Percentiles rank a stretch among this genome's conserved stretches.
Evolutionary conservation across 2,329 filamentous ascomycete species (phyloP).

Genomic region (Hypoxylon sp.): DNA sequence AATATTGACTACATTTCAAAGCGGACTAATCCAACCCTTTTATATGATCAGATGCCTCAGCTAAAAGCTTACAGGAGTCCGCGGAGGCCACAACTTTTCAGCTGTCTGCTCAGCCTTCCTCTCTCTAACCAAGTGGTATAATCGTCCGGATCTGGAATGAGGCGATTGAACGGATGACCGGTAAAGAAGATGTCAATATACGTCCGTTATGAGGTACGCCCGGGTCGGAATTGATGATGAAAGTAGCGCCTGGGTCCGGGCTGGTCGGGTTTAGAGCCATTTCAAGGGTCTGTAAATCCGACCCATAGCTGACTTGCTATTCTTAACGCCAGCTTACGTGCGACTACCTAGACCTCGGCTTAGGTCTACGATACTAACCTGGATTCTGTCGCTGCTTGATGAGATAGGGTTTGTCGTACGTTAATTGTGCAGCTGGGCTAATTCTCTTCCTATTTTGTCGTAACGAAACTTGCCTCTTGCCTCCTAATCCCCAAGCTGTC

Average conservation of each 20-base stretch:
- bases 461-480: too few relatives aligned
- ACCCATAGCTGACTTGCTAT: not conserved
- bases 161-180: not conserved
- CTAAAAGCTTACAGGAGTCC: not conserved
- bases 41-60: not conserved
- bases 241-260: not conserved
- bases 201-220: not conserved
- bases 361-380: not conserved
- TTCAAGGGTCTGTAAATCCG: constrained; percentile 21
- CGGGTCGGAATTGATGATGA: not conserved
- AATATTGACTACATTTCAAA: not conserved
- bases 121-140: not conserved
- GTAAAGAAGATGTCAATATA: not conserved
- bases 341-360: not conserved
- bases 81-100: not conserved
- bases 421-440: too few relatives aligned
- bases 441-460: too few relatives aligned
- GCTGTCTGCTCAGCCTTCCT: not conserved
- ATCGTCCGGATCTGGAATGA: not conserved
- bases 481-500: too few relatives aligned
- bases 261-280: constrained; percentile 15
- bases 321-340: not conserved
- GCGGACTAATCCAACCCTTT: not conserved
- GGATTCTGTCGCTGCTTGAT: not conserved
- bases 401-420: not conserved